phyloP scores from a whole-genome alignment of 1,284 basidiomycete species.

The Neotropicomus parvogracilis region DNA sequence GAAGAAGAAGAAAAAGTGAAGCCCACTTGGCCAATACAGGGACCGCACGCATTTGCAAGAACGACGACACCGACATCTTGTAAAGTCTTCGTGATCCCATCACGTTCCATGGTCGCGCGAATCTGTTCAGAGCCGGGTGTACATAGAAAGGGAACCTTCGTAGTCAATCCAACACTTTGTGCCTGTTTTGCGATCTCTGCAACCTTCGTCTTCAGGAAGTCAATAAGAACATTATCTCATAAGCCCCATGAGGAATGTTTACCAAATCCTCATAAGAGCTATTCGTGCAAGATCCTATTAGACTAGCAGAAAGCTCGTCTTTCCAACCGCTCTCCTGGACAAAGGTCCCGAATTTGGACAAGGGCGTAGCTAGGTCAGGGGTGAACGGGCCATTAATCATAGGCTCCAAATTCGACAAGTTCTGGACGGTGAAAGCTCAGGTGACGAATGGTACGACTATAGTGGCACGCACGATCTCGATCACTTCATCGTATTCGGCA shows the following conservation, averaged over 20 bases:
- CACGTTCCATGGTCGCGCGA: slow-evolving; percentile 95
- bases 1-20: slow-evolving; percentile 1
- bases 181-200: slow-evolving; percentile 92
- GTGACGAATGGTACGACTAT: not conserved
- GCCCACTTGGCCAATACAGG: slow-evolving; percentile 91
- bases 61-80: slow-evolving; percentile 89
- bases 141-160: slow-evolving; percentile 92
- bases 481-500: slow-evolving; percentile 94
- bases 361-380: slow-evolving; percentile 91
- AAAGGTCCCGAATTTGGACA: slow-evolving; percentile 87
- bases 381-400: slow-evolving; percentile 98
- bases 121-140: slow-evolving; percentile 98
- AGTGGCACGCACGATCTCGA: slow-evolving; percentile 76
- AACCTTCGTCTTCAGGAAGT: slow-evolving; percentile 51
- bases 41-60: slow-evolving; percentile 97
- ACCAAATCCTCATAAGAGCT: slow-evolving; percentile 96
- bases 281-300: slow-evolving; percentile 98
- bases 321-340: slow-evolving; percentile 87
- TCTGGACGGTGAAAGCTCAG: slow-evolving; percentile 40
- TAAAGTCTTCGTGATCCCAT: slow-evolving; percentile 78
- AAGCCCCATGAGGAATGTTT: slow-evolving; percentile 7
- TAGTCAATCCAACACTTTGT: slow-evolving; percentile 73
- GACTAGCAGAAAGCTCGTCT: slow-evolving; percentile 84
- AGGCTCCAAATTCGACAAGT: slow-evolving; percentile 91
- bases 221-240: slow-evolving; percentile 2